Evolutionary conservation across 768 basidiomycete genomes (phyloP).

Genomic region (Collybiopsis confluens): DNA sequence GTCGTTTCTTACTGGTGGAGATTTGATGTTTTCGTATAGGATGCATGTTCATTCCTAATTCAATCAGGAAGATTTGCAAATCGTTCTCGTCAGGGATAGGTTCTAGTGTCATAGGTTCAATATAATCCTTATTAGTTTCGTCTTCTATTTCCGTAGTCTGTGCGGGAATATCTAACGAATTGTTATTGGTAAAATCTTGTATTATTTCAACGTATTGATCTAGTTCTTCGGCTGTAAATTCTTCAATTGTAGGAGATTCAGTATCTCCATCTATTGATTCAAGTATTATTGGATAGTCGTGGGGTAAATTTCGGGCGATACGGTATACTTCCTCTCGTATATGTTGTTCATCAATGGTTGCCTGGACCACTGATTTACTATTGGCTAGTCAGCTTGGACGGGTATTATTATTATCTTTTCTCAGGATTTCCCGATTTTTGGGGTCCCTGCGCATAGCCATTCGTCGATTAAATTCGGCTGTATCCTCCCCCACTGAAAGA

Average conservation of each 20-base stretch:
- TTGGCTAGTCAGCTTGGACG: too few relatives aligned
- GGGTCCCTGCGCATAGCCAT: not conserved
- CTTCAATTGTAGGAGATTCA: not conserved
- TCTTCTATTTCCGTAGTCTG: too few relatives aligned
- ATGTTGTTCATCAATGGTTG: not conserved
- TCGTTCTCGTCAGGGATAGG: too few relatives aligned
- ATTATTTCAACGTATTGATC: not conserved
- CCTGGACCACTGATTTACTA: not conserved
- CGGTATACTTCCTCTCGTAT: not conserved
- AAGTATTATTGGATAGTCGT: not conserved
- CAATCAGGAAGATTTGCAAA: too few relatives aligned
- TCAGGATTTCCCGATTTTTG: not conserved
- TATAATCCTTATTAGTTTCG: too few relatives aligned
- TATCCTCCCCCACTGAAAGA: not conserved
- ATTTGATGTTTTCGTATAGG: not conserved
- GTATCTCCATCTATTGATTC: not conserved
- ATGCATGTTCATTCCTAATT: not conserved
- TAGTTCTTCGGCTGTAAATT: not conserved
- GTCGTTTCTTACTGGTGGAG: not conserved
- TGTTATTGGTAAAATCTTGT: not conserved
- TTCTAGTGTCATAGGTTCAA: too few relatives aligned
- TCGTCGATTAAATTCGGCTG: not conserved
- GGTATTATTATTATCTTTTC: not conserved
- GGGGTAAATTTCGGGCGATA: not conserved
- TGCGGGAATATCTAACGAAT: too few relatives aligned